A percentile compares a stretch with the other conserved stretches of the same genome.
Evolutionary conservation across 2,329 filamentous ascomycete genomes (phyloP).

Genomic region (Penicillium sp.): DNA sequence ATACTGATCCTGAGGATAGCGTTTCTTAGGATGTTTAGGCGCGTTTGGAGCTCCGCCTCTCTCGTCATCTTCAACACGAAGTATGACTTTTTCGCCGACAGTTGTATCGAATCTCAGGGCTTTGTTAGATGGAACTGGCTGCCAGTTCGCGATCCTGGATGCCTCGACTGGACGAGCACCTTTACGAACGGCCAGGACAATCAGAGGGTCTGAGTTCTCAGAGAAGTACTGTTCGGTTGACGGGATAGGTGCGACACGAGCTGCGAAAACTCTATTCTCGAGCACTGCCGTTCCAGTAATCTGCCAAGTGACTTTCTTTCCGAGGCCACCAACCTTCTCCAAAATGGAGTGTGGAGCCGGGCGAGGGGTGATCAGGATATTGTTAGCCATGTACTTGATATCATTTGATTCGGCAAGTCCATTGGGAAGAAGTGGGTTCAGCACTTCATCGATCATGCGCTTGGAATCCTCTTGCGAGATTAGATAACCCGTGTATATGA

Average conservation of each 20-base stretch:
- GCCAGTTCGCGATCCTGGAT: conserved; percentile 79
- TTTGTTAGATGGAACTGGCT: conserved; percentile 69
- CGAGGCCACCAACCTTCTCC: conserved; percentile 82
- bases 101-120: conserved; percentile 76
- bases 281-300: conserved; percentile 73
- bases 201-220: conserved; percentile 73
- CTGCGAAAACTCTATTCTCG: conserved; percentile 86
- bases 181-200: conserved; percentile 79
- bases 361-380: conserved; percentile 83
- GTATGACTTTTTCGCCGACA: conserved; percentile 81
- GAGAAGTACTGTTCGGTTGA: conserved; percentile 69
- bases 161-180: conserved; percentile 77
- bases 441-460: conserved; percentile 64
- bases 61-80: conserved; percentile 73
- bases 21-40: neutral
- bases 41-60: neutral
- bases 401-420: conserved; percentile 65
- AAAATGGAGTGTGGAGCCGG: conserved; percentile 71
- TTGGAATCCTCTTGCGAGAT: conserved; percentile 71
- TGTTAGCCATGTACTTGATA: conserved; percentile 80
- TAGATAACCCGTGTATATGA: conserved; percentile 92
- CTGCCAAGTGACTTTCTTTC: conserved; percentile 79
- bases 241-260: conserved; percentile 71
- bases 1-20: conserved; percentile 52
- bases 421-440: conserved; percentile 60